phyloP scores from a whole-genome alignment of 805 yeast genomes.

The Candida coleopterorum region DNA sequence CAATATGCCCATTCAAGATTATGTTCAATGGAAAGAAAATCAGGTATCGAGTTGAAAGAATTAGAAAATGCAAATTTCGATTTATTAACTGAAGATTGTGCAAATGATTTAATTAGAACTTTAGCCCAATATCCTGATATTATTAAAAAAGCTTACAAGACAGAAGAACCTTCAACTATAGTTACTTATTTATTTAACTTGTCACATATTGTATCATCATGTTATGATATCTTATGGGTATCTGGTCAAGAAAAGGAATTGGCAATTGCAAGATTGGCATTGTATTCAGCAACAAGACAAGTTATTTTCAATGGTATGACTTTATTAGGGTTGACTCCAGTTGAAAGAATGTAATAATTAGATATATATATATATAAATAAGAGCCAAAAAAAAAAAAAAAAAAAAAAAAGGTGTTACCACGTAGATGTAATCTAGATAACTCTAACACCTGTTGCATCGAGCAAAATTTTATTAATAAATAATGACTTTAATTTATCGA shows the following conservation, averaged over 20 bases:
- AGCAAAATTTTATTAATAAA: no score
- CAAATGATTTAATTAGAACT: conserved; percentile 65
- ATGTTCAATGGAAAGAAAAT: conserved; percentile 88
- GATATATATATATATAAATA: background rate
- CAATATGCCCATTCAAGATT: conserved; percentile 98
- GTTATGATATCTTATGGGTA: conserved; percentile 94
- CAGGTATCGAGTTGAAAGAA: conserved; percentile 41
- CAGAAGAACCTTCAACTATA: conserved; percentile 87
- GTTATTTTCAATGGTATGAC: conserved; percentile 86
- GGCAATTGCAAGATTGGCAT: conserved; percentile 86
- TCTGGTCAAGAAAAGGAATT: conserved; percentile 88
- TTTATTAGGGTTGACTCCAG: conserved; percentile 93
- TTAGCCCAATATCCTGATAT: conserved; percentile 90
- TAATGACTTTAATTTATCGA: no score
- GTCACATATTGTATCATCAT: conserved; percentile 92
- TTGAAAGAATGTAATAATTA: conserved; percentile 79
- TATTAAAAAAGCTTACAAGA: conserved; percentile 74
- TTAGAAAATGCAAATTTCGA: conserved; percentile 50
- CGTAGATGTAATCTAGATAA: no score
- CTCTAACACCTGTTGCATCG: no score
- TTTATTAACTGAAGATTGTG: conserved; percentile 66
- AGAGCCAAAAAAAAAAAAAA: background rate
- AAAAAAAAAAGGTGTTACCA: no score
- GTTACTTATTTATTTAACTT: conserved; percentile 91
- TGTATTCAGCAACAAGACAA: conserved; percentile 85